Evolutionary conservation across 805 yeast genomes (phyloP), one percentile per base, ranked within the genome.

Genomic region (Schizosaccharomyces octosporus): DNA sequence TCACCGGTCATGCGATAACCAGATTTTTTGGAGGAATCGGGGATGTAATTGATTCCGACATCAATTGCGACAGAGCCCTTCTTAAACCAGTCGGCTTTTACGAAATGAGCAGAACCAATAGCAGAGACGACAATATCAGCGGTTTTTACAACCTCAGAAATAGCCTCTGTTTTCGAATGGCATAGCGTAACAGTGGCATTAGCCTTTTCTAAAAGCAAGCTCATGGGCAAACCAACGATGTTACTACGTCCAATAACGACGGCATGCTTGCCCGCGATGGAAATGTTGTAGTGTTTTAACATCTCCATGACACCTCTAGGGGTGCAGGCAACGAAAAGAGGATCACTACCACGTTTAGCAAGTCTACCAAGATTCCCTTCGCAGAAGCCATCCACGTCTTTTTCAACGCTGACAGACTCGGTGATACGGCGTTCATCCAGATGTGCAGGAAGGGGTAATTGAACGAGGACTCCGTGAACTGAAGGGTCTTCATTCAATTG

Each of bases 301-400:
- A 90, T 75, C 68, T 82, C 84, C 76, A 90, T 83, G 67, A 88
- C 81, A 63, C 98, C 98, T 73, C 83, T 82, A 62, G 98, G 98
- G 36, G 98, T 90, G 74, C 97, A 90, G 43, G 98, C 97, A 65
- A 83, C 77, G 72, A 87, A 89, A 63, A 75, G 73, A 41, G 97
- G 95, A 45, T 75, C 70, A 27, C 97, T 96, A 61, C 87, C 87
- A 66, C 85, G 81, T 72, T 88, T 87, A 66, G 89, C 80, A 63
- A 90, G 78, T 69, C 90, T 97, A 63, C 97, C 97, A 62, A 87
- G 82, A 71, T 93, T 93, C 67, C 76, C 78, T 62, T 88, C 81
- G 55, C 89, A 93, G 68, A 90, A 93, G 1, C 98, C 98, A 71
- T 90, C 98, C 59, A 93, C 95, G 68, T 90, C 98, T 74, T 90